Base-by-base conservation (phyloP, 2,329 filamentous ascomycete species). In the Uncinocarpus reesii region DNA sequence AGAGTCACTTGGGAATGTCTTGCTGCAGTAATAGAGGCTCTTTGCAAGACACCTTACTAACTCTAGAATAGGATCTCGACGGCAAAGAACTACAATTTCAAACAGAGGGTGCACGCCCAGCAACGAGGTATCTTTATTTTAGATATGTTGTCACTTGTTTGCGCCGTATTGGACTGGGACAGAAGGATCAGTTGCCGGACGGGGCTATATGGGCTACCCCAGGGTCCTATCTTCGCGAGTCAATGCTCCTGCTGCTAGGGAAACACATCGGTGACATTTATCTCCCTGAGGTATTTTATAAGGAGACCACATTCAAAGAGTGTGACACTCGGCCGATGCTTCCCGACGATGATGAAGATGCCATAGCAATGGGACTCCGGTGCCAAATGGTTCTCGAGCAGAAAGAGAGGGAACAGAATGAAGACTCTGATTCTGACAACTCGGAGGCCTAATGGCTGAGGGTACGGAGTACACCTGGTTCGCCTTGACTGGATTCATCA, bases 41-140 rank as follows among this genome's bases (percentile, higher is more conserved):
- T n/a, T n/a, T 34, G 6, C 13, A 7, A 26, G 20, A 37, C 24
- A 35, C 16, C 16, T 1, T 28, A 16, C 21, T 18, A n/a, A 23
- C 15, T 23, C 20, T 8, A 36, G 32, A 3, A 16, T 16, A 47
- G 48, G 26, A 51, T 16, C 11, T 47, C 8, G 34, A 51, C 36
- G 23, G 37, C 16, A 32, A 35, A 7, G 34, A 35, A 15, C 34
- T 50, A 10, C 11, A 32, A 13, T 50, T 50, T 24, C 23, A 18
- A 34, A 26, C 23, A n/a, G 28, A 50, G 13, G 15, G n/a, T 15
- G 36, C 36, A 11, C 48, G 42, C 26, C 48, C 48, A 31, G 23
- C 42, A 24, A 26, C 34, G 15, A 41, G 41, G 13, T 40, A 44
- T n/a, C 48, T 50, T n/a, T 50, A 50, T 16, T 50, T 45, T 28